phyloP scores from a whole-genome alignment of 2,329 filamentous ascomycete species.

The Monosporascus sp. region DNA sequence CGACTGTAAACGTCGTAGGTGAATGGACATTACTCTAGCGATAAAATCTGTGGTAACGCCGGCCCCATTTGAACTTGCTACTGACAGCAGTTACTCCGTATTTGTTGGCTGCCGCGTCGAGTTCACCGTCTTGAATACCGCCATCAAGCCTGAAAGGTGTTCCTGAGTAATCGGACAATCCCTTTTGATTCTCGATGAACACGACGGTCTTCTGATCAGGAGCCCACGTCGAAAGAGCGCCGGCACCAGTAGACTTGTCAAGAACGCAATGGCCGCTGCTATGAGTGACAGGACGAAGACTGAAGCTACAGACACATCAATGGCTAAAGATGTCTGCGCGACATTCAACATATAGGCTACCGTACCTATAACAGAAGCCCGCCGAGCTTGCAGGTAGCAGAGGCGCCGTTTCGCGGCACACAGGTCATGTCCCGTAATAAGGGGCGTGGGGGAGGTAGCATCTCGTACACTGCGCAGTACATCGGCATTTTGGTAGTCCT shows the following conservation, averaged over 20 bases:
- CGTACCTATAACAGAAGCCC: conserved; percentile 34
- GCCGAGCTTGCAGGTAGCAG: conserved; percentile 31
- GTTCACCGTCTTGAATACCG: conserved; percentile 47
- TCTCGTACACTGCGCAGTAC: conserved; percentile 24
- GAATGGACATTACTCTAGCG: conserved; percentile 46
- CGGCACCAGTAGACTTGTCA: conserved; percentile 31
- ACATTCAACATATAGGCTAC: conserved; percentile 33
- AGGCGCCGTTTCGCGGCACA: conserved; percentile 21
- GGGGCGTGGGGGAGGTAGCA: conserved; percentile 36
- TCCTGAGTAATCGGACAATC: conserved; percentile 29
- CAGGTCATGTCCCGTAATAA: conserved; percentile 26
- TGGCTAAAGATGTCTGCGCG: conserved; percentile 37
- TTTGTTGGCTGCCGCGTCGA: conserved; percentile 46
- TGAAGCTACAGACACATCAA: conserved; percentile 42
- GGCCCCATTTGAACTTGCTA: conserved; percentile 45
- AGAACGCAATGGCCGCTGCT: conserved; percentile 50
- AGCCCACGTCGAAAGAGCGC: conserved; percentile 34
- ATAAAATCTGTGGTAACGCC: conserved; percentile 41
- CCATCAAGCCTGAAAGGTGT: conserved; percentile 51
- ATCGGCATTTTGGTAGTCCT: background rate
- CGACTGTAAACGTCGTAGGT: conserved; percentile 40
- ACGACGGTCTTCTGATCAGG: conserved; percentile 29
- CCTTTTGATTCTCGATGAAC: conserved; percentile 26
- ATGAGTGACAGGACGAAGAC: conserved; percentile 43
- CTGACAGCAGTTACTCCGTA: conserved; percentile 44